Evolutionary conservation across 2,329 filamentous ascomycete genomes (phyloP).

Genomic region (Helminthosporium solani): DNA sequence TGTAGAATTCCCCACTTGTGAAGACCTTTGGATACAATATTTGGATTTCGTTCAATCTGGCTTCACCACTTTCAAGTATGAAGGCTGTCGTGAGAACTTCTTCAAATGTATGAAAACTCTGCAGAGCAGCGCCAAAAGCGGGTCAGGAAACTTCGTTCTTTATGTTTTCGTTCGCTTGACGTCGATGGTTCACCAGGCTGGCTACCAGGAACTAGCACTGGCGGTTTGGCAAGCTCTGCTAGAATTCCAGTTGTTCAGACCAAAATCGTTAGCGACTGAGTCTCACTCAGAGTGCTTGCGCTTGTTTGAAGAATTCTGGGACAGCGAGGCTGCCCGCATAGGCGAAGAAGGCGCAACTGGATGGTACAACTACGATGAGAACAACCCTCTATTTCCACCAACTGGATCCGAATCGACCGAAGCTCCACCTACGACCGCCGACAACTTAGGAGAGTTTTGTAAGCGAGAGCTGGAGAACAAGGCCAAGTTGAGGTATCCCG

Average conservation of each 20-base stretch:
- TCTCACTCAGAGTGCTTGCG: slow-evolving; percentile 1
- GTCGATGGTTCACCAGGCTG: slow-evolving; percentile 70
- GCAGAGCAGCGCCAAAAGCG: slow-evolving; percentile 1
- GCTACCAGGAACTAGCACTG: slow-evolving; percentile 73
- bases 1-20: slow-evolving; percentile 56
- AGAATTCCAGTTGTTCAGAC: slow-evolving; percentile 68
- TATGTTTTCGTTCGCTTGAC: slow-evolving; percentile 77
- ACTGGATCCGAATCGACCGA: slow-evolving; percentile 1
- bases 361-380: slow-evolving; percentile 59
- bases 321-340: slow-evolving; percentile 75
- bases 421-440: not conserved
- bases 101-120: slow-evolving; percentile 56
- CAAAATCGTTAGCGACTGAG: slow-evolving; percentile 33
- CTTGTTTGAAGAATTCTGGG: slow-evolving; percentile 76
- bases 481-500: slow-evolving; percentile 59
- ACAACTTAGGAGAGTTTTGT: slow-evolving; percentile 21
- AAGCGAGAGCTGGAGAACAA: slow-evolving; percentile 56
- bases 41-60: slow-evolving; percentile 70
- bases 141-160: slow-evolving; percentile 40
- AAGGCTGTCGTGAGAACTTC: slow-evolving; percentile 62
- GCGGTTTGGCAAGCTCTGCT: slow-evolving; percentile 81
- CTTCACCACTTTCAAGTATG: slow-evolving; percentile 66
- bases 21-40: slow-evolving; percentile 71
- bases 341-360: slow-evolving; percentile 72
- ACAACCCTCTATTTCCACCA: slow-evolving; percentile 12